Evolutionary conservation across 1,284 basidiomycete species (phyloP), one percentile per base, ranked within the genome.

Genomic region (Fomitopsis schrenkii): DNA sequence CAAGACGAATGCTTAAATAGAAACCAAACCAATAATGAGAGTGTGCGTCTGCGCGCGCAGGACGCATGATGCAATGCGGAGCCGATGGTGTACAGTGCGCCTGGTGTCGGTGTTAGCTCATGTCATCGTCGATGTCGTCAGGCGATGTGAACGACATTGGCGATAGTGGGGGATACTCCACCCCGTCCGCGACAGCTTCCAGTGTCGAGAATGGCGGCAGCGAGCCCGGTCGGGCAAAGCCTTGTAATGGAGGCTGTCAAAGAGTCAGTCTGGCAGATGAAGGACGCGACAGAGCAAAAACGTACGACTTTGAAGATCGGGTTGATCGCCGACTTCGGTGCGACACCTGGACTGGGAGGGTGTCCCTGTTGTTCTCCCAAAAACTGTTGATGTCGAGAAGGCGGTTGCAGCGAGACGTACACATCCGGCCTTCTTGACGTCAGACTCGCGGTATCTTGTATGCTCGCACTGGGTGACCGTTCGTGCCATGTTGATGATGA

Each of bases 281-380:
- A 3, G 8, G 53, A 15, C 59, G 28, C 40, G 9, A 64, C 66
- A 62, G n/a, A 5, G 26, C 55, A 12, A 41, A 10, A n/a, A 79
- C 92, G 83, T 76, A 94, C 93, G 75, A 95, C 92, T 83, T 91
- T 88, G 81, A 95, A 95, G 76, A 94, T 94, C 42, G 93, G 92
- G 75, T 95, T 94, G 71, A 94, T 92, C 42, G 81, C 82, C 57
- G 86, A 83, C 72, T 87, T 86, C 30, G 86, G 77, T 64, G 82
- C 83, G 45, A 79, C 76, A 57, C 80, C 80, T 44, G 84, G 81
- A 69, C 81, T 83, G 66, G 83, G 76, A 2, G 81, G 79, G 65
- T 77, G 77, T 44, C 73, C 65, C 53, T 62, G 66, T 62, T 66
- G 58, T 42, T 67, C 67, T 22, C 67, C 64, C 45, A 83, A 63